These are phyloP conservation scores for Beauveria rudraprayagi DNA, from an alignment of 2,329 filamentous ascomycete species.

Conservation along the genomic window DNA sequence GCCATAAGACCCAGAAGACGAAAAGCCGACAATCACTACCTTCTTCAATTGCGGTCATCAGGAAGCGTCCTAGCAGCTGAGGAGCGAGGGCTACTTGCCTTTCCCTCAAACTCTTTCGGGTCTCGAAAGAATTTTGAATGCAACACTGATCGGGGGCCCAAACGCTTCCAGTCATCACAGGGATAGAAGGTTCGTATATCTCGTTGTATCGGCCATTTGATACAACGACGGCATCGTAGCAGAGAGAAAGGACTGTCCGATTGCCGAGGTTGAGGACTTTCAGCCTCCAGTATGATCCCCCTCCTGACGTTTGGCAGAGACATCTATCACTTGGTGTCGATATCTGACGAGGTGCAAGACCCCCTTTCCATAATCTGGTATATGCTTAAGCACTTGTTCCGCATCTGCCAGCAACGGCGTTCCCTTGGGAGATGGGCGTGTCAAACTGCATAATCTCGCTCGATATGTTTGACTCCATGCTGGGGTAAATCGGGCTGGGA, in stretches of 20 bases:
- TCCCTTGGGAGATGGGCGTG: neutral
- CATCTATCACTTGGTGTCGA: conserved; percentile 1
- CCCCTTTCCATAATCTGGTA: neutral
- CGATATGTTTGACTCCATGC: conserved; percentile 6
- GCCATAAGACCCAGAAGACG: neutral
- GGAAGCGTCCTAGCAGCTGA: too few species aligned
- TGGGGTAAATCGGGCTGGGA: neutral
- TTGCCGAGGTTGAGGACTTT: neutral
- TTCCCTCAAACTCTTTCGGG: neutral
- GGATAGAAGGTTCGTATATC: conserved; percentile 1
- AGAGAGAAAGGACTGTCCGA: neutral
- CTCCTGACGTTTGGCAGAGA: neutral
- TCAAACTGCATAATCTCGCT: conserved; percentile 2
- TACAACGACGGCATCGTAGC: neutral
- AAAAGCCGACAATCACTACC: neutral
- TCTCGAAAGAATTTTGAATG: conserved; percentile 4
- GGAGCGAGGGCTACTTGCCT: neutral
- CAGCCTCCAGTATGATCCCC: neutral
- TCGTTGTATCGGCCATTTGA: neutral
- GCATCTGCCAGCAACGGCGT: neutral
- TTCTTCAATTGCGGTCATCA: neutral
- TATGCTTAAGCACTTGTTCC: neutral
- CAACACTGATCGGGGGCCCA: neutral
- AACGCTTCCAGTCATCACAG: neutral
- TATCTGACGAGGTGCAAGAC: neutral